phyloP scores from a whole-genome alignment of 495 filamentous ascomycete genomes.

The Melanomma pulvis-pyrius region DNA sequence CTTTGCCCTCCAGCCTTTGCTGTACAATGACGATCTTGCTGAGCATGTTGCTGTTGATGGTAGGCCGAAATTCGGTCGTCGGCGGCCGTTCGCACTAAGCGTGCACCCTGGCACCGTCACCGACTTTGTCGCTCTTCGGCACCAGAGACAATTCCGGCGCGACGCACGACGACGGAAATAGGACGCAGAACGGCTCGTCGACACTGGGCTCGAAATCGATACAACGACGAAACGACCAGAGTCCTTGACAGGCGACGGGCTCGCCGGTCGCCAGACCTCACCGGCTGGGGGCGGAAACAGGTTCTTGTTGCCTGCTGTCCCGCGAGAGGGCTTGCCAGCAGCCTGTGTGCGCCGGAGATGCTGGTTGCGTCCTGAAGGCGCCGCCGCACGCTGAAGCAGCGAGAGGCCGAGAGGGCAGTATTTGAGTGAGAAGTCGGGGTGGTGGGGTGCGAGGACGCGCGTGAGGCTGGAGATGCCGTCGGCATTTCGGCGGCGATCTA shows the following conservation, averaged over 20 bases:
- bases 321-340: background rate
- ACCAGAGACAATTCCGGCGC: background rate
- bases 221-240: background rate
- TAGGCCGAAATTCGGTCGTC: slow-evolving; percentile 13
- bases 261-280: background rate
- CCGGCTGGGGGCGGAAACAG: background rate
- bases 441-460: too few relatives aligned
- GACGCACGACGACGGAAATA: background rate
- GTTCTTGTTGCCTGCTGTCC: background rate
- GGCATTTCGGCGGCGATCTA: background rate
- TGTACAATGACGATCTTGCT: background rate
- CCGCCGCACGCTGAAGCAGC: background rate
- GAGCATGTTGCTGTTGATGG: background rate
- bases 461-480: background rate
- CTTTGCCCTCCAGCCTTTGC: background rate
- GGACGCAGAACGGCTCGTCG: background rate
- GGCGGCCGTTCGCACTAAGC: slow-evolving; percentile 1
- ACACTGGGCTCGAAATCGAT: background rate
- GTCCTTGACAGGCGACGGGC: background rate
- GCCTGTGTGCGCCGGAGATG: background rate
- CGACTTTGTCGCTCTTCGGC: slow-evolving; percentile 12
- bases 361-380: background rate
- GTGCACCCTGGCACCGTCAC: background rate
- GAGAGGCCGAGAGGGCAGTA: background rate
- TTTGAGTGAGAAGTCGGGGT: background rate